Evolutionary conservation across 768 basidiomycete genomes (phyloP), one percentile per base, ranked within the genome.

Genomic region (Omphalotus guepiniiformis): DNA sequence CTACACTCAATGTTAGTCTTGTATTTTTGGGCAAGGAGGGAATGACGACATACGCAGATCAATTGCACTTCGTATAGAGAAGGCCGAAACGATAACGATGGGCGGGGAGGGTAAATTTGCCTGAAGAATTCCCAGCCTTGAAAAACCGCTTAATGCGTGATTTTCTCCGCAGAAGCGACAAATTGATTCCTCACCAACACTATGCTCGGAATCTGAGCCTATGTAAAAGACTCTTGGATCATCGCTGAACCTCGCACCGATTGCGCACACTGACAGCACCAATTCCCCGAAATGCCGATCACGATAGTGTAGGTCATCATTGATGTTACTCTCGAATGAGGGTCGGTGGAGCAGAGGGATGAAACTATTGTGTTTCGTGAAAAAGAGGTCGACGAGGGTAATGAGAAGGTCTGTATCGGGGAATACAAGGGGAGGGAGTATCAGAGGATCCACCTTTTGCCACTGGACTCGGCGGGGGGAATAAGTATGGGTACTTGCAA

Each of bases 331-430:
- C 35, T 82, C 73, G 52, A 93, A 92, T 15, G 79, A 79, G 0
- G 82, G 81, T 0, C 81, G 76, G 57, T 93, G 90, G 2, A 95
- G 66, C 7, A 93, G 68, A 1, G 90, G 88, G 1, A 76, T 58
- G 39, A 77, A 69, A 3, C 59, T 50, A 54, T 90, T 85, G 50
- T 74, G 52, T 27, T 77, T 54, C 0, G 51, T 54, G 58, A 93
- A 95, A 55, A 84, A 92, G n/a, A 74, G 61, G 39, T 84, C 72
- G 39, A 89, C 66, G 21, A 95, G 73, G 0, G 56, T 51, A 1
- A 56, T 48, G 6, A 79, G 69, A 15, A 93, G 70, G 38, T 82
- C 80, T 4, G 63, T 57, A 1, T 76, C 72, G 0, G 83, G 83
- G 45, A 76, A 84, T 15, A n/a, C 27, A 7, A 47, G 23, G 6